Evolutionary conservation across 192 early-diverging fungal genomes (phyloP).

Genomic region (Coemansia sp.): DNA sequence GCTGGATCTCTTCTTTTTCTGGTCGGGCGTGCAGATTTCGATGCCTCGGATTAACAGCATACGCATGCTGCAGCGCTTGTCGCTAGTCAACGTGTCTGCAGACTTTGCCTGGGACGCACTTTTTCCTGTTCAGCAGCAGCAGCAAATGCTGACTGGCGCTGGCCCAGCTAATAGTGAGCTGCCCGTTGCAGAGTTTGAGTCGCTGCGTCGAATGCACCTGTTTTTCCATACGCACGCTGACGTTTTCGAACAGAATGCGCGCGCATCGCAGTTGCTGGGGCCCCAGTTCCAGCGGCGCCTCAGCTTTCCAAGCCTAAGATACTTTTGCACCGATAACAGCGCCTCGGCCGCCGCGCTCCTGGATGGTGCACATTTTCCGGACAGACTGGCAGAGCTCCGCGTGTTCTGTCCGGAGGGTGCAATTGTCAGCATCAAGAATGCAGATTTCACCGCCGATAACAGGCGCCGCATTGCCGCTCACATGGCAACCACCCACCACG

Average conservation of each 20-base stretch:
- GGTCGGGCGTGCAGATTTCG: background rate
- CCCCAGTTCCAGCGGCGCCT: background rate
- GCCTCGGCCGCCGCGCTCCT: conserved; percentile 2
- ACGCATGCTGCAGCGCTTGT: background rate
- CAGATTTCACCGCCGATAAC: background rate
- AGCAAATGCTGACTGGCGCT: background rate
- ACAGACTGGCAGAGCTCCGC: conserved; percentile 1
- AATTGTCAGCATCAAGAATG: background rate
- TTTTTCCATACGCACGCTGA: conserved; percentile 4
- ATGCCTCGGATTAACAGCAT: background rate
- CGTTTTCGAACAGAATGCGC: background rate
- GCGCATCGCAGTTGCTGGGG: background rate
- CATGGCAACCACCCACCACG: background rate
- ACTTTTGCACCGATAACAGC: conserved; percentile 6
- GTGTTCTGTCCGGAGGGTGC: conserved; percentile 6
- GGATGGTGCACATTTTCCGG: background rate
- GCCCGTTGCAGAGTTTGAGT: background rate
- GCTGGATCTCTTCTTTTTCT: conserved; percentile 6
- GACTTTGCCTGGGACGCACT: background rate
- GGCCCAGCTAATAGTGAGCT: background rate
- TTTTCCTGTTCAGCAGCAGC: background rate
- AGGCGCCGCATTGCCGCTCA: background rate
- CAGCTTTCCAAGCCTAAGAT: background rate
- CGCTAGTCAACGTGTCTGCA: conserved; percentile 1
- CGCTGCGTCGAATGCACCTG: conserved; percentile 3